Evolutionary conservation across 2,329 filamentous ascomycete genomes (phyloP), one percentile per base, ranked within the genome.

Genomic region (Aspergillus puulaauensis): DNA sequence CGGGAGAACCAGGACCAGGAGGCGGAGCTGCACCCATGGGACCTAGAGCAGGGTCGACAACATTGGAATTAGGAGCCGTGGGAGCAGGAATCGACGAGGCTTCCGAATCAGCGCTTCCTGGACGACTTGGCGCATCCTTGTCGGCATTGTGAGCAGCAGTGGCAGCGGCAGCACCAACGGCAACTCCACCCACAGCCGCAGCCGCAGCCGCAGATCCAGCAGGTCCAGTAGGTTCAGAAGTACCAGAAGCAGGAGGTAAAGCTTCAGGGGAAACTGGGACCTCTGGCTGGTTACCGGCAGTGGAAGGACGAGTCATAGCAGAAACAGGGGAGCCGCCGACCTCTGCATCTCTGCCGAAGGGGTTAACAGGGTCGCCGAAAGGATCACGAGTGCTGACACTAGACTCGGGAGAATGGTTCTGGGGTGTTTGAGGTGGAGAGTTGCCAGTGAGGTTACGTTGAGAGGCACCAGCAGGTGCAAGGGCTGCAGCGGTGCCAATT

Each of bases 341-440:
- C 45, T 86, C 84, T 40, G 83, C 81, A 61, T 85, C 81, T 66
- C 82, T 82, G 50, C 84, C 86, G 73, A 95, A 95, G 19, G 90
- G 91, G 70, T 95, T 91, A 59, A 80, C 79, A 2, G 82, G 77
- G 68, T 87, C 80, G 52, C 78, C 76, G 72, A 78, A 78, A 6
- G 76, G 75, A 79, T 81, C 62, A 69, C 72, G 64, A 66, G 68
- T 43, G 75, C 79, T 63, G 60, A 66, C 35, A 75, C 60, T 75
- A 66, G 73, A 74, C 73, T 69, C 66, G 12, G 81, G 71, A 47
- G 68, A 70, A 17, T 50, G 52, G 23, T 40, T 40, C 73, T 70
- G 66, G 14, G 81, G 71, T 49, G 68, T 70, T 17, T 64, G 63
- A 59, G 68, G 69, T n/a, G 68, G 60, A 11, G 68, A 64, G 44